Evolutionary conservation across 352 stramenopile genomes (phyloP), one percentile per base, ranked within the genome.

Genomic region (Phytophthora pseudosyringae): DNA sequence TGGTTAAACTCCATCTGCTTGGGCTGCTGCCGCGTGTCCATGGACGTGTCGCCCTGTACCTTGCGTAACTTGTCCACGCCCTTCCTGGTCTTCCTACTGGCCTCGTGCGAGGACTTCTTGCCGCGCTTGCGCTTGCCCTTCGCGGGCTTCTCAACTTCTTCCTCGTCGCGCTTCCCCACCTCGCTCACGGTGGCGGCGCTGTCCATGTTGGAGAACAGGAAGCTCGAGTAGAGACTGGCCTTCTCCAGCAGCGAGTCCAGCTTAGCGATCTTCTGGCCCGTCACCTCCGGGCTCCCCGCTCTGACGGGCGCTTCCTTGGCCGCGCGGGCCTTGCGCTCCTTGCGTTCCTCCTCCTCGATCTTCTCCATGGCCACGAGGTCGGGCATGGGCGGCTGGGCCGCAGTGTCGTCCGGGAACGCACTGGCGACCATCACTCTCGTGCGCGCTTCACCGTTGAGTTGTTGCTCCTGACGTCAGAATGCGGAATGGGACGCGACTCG

Each of bases 241-340:
- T 97, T 97, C 59, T 94, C 86, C 69, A 97, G 74, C 38, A 97
- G 66, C 8, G 50, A 89, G 73, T 97, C 89, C 26, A 97, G 80
- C 78, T 97, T 96, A 21, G 80, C 64, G 13, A 94, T 73, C 46
- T 88, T 89, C 48, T 67, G 69, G 44, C 60, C 91, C 73, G 67
- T 90, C 77, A 75, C 83, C 52, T 76, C 59, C 41, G 46, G 48
- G 18, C 74, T 35, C 18, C 76, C 65, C 2, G 43, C 49, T 15
- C 26, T 49, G 10, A 45, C 41, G 12, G 52, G 38, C 3, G 56
- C 59, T 12, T 50, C 51, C 28, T 67, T 64, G 36, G 36, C 59
- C 28, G 55, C 59, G 9, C 54, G 45, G 35, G 54, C 55, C 60
- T 70, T 60, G 26, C 63, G 64, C 54, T 60, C 46, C 43, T 59